Evolutionary conservation across 2,329 filamentous ascomycete genomes (phyloP), one percentile per base, ranked within the genome.

Genomic region (Thermomyces lanuginosus): DNA sequence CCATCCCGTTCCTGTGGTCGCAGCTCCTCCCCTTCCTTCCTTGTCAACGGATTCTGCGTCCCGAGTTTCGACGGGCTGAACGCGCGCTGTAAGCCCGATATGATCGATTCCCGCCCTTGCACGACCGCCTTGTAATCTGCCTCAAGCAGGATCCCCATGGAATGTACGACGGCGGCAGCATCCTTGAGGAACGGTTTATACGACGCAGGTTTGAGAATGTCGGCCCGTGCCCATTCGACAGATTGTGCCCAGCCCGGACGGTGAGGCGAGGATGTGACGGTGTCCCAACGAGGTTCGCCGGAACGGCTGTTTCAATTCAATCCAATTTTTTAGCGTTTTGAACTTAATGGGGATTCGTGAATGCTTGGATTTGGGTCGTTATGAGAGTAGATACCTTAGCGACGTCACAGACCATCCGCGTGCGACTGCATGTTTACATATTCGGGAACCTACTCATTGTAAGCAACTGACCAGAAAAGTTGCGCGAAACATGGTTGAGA

Each of bases 111-210:
- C 33, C 69, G 72, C 26, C 89, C 89, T 11, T 72, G 76, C 14
- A 98, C 50, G 9, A 92, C 76, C 40, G 78, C 79, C 57, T 98
- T 98, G 69, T 98, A 98, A 61, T 98, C 89, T 26, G 84, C 83
- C 60, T 98, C 89, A 6, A 98, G 69, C 10, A 98, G 66, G 42
- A 98, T 93, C 6, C 89, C 89, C 76, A 95, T 84, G 45, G 69
- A 82, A 63, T 98, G 89, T 24, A 98, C 76, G 14, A 95, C 84
- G 30, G 74, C 84, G 49, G 82, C 72, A 34, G 83, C 80, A 30
- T 69, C 71, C 39, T 71, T 67, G 35, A 98, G 69, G 24, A 86
- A 69, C 1, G 75, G 60, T 6, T 68, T 69, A 58, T 93, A 98
- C 10, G 78, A 78, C 1, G 68, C 60, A 1, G 89, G 86, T 33